These are phyloP conservation scores for Ajuga reptans DNA, from an alignment of 305 asterid genomes.

Conservation along the genomic window DNA sequence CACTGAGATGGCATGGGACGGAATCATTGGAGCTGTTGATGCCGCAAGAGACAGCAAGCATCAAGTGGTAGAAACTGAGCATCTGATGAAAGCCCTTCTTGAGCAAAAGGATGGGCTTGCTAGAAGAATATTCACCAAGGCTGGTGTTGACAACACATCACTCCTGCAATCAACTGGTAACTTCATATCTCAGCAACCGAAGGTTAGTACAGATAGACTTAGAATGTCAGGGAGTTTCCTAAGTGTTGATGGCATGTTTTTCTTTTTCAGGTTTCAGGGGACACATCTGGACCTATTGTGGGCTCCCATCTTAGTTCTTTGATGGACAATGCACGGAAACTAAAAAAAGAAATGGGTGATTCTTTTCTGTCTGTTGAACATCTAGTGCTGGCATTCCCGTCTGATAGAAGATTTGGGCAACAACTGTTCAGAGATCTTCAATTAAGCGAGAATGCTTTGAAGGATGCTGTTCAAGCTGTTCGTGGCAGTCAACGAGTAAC, in stretches of 20 bases:
- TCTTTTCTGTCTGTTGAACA: constrained; percentile 88
- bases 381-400: constrained; percentile 58
- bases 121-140: constrained; percentile 76
- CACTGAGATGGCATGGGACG: constrained; percentile 82
- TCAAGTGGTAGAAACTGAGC: constrained; percentile 85
- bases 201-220: constrained; percentile 31
- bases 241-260: constrained; percentile 10
- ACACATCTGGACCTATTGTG: constrained; percentile 60
- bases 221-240: neutral
- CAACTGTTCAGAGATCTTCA: constrained; percentile 55
- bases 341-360: constrained; percentile 73
- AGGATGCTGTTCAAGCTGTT: constrained; percentile 77
- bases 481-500: constrained; percentile 88
- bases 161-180: constrained; percentile 66
- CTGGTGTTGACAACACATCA: constrained; percentile 76
- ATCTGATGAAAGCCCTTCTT: constrained; percentile 77
- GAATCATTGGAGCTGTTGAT: constrained; percentile 51
- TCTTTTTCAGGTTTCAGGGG: constrained; percentile 59
- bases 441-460: constrained; percentile 54
- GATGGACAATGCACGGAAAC: constrained; percentile 63
- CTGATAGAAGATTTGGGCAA: constrained; percentile 74
- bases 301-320: constrained; percentile 60
- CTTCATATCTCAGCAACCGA: constrained; percentile 69
- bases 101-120: constrained; percentile 93
- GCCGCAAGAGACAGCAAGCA: constrained; percentile 61